Conservation (phyloP, 148 eudicot genomes). For the Agrostemma githago region DNA sequence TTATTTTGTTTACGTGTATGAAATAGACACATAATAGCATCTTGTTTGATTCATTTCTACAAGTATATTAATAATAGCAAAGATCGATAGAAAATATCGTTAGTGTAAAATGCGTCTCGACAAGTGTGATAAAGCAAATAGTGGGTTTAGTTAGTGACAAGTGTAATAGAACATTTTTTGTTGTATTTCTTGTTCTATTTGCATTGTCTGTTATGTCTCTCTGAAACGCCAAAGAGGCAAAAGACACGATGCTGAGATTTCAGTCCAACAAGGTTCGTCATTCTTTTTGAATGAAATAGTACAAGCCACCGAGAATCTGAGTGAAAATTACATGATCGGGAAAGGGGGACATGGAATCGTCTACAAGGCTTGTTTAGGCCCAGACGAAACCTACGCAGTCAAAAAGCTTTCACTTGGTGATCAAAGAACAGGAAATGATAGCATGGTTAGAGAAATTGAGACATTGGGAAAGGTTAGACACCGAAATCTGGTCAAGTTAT, state of each 20-base stretch:
- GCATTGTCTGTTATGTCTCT: slow-evolving; percentile 26
- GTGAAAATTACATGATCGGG: slow-evolving; percentile 56
- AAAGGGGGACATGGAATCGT: slow-evolving; percentile 84
- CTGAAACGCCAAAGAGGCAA: slow-evolving; percentile 27
- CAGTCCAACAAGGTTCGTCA: slow-evolving; percentile 47
- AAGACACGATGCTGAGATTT: slow-evolving; percentile 29
- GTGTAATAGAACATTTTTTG: slow-evolving; percentile 11
- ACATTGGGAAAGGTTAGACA: slow-evolving; percentile 65
- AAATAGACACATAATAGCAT: too few relatives aligned
- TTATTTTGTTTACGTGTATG: too few relatives aligned
- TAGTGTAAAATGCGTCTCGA: too few relatives aligned
- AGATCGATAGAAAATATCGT: too few relatives aligned
- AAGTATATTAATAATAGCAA: too few relatives aligned
- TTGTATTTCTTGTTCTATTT: slow-evolving; percentile 27
- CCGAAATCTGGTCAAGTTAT: slow-evolving; percentile 55
- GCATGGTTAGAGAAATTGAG: slow-evolving; percentile 70
- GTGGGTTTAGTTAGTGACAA: too few relatives aligned
- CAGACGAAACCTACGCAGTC: slow-evolving; percentile 52
- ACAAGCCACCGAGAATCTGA: slow-evolving; percentile 56
- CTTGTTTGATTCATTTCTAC: too few relatives aligned
- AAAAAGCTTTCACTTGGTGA: slow-evolving; percentile 55
- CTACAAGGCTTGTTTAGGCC: slow-evolving; percentile 53
- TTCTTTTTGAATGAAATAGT: slow-evolving; percentile 47
- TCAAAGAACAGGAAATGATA: slow-evolving; percentile 27
- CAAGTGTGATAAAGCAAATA: too few relatives aligned